These are phyloP conservation scores for Phylloporus sp. DNA, from an alignment of 768 basidiomycete species.

Conservation along the genomic window DNA sequence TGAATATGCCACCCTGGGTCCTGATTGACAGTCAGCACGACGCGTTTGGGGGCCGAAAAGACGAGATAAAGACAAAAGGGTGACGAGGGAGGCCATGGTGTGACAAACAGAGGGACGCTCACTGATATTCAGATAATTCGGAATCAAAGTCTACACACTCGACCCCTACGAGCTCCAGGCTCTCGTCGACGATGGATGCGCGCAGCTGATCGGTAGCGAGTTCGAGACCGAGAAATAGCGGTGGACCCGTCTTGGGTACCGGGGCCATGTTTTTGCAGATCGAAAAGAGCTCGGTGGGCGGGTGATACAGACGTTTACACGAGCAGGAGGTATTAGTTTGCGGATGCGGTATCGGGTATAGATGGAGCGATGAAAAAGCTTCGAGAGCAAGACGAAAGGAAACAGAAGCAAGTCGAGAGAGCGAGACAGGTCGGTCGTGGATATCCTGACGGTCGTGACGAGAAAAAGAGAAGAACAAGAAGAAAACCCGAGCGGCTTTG, in stretches of 20 bases:
- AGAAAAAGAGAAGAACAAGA: constrained; percentile 10
- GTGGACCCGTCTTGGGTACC: constrained; percentile 36
- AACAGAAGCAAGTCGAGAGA: constrained; percentile 2
- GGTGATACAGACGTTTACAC: constrained; percentile 6
- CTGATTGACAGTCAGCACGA: constrained; percentile 36
- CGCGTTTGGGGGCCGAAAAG: constrained; percentile 2
- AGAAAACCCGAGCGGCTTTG: constrained; percentile 13
- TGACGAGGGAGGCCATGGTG: neutral
- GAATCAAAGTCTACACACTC: constrained; percentile 81
- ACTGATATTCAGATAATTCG: constrained; percentile 79
- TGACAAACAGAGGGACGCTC: constrained; percentile 31
- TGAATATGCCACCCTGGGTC: constrained; percentile 83
- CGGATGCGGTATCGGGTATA: constrained; percentile 30
- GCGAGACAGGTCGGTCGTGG: constrained; percentile 9
- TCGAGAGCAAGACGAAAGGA: constrained; percentile 12
- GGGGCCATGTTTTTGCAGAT: constrained; percentile 28
- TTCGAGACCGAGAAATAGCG: constrained; percentile 83
- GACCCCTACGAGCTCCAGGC: constrained; percentile 74
- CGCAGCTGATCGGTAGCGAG: constrained; percentile 80
- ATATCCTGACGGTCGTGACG: constrained; percentile 27
- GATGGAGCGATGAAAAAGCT: constrained; percentile 8
- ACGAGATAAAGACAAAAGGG: neutral
- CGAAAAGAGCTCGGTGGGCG: neutral
- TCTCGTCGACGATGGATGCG: constrained; percentile 79
- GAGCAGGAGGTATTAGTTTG: constrained; percentile 13